Base-by-base conservation (phyloP, 331 rosid genomes). In the Saraca asoca region DNA sequence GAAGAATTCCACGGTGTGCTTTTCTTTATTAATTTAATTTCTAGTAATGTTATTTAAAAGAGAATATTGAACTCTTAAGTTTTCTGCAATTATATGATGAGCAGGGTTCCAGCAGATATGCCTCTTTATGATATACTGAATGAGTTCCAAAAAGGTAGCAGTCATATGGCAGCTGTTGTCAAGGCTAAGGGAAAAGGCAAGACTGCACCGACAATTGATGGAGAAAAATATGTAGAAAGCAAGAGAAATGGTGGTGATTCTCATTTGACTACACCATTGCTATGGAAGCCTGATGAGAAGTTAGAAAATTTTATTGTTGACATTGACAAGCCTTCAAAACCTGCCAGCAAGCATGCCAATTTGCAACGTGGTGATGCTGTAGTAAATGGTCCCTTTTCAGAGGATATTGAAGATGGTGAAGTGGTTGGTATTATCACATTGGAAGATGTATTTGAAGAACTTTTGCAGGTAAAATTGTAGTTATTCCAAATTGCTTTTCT, bases 91-190 rank as follows among this genome's bases (percentile, higher is more conserved):
- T 24, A 24, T 58, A 18, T 75, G 67, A 71, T 75, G 75, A 54
- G 10, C 87, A 94, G 99, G 72, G 99, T 94, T 75, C 99, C 99
- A 66, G 81, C 96, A 41, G 96, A 94, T 81, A 90, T 94, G 97
- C 97, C 99, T 63, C 91, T 94, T 31, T 90, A 94, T 58, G 99
- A 94, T 78, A 90, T 94, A 78, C 76, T 94, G 73, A 94, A 94
- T 60, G 99, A 94, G 75, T 94, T 94, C 81, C 99, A 94, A 63
- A 94, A 94, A 70, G 99, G 99, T 7, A 86, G 96, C 69, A 94
- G 99, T 76, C 99, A 94, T 73, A 90, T 94, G 99, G 99, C 99
- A 52, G 97, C 97, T 74, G 95, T 94, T 72, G 99, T 90, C 70
- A 94, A 78, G 77, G 71, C 81, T 12, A 85, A 74, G 68, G 92